A percentile compares a stretch with the other conserved stretches of the same genome.
Conservation (phyloP, 2,329 filamentous ascomycete species). For the Paracoccidioides lutzii region DNA sequence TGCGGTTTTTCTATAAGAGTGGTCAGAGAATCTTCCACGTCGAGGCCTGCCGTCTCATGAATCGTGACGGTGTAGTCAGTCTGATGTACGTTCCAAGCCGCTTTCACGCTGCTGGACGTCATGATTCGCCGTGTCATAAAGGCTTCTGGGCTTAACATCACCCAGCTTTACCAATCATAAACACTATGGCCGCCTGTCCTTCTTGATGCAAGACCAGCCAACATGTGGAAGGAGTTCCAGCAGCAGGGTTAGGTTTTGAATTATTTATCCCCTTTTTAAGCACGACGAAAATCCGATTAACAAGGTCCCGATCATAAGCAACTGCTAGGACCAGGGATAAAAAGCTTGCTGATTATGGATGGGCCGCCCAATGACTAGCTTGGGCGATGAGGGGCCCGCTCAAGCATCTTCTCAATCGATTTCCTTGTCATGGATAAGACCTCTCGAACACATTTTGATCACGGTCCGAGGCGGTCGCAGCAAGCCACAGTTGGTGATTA, state of each 20-base stretch:
- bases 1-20: not conserved
- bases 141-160: not conserved
- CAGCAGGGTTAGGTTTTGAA: not conserved
- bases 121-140: not conserved
- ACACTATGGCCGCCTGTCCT: not conserved
- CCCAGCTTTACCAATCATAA: not conserved
- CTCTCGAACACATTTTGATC: not conserved
- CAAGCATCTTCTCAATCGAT: not conserved
- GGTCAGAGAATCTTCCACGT: not conserved
- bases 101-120: not conserved
- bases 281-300: not conserved
- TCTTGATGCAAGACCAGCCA: not conserved
- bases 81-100: not conserved
- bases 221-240: not conserved
- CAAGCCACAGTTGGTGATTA: not conserved
- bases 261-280: not conserved
- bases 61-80: no score
- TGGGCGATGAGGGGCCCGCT: not conserved
- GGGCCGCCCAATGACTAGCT: not conserved
- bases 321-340: not conserved
- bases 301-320: not conserved
- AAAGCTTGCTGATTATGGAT: not conserved
- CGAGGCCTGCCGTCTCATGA: not conserved
- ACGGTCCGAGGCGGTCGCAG: not conserved
- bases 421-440: not conserved